phyloP scores from a whole-genome alignment of 805 yeast species.

The Wickerhamomyces kurtzmanii region DNA sequence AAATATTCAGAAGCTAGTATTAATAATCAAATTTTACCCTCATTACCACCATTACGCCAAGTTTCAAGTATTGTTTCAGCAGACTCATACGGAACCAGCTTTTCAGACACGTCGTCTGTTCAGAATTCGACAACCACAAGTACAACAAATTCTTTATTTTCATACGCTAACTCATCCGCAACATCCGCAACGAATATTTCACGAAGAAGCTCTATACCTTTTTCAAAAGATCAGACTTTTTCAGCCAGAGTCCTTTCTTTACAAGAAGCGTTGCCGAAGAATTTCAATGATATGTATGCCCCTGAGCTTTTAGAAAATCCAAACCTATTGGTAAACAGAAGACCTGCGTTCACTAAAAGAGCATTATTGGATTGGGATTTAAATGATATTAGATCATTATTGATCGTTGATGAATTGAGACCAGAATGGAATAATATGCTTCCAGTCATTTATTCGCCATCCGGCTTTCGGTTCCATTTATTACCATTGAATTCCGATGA shows the following conservation, averaged over 20 bases:
- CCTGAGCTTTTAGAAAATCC: conserved; percentile 42
- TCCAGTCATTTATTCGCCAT: conserved; percentile 29
- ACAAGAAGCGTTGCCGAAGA: conserved; percentile 41
- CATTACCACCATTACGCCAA: no score
- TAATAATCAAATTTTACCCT: no score
- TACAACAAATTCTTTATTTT: conserved; percentile 1
- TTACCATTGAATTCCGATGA: conserved; percentile 53
- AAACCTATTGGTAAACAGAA: conserved; percentile 36
- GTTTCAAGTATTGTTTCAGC: no score
- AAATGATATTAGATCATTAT: conserved; percentile 57
- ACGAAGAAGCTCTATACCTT: conserved; percentile 3
- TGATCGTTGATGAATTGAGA: conserved; percentile 38
- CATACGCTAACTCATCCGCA: conserved; percentile 2
- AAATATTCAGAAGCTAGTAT: no score
- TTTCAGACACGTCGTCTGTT: no score
- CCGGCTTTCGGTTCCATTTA: conserved; percentile 33
- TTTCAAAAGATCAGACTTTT: conserved; percentile 1
- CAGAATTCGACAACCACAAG: no score
- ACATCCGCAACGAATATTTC: conserved; percentile 2
- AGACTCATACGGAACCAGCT: no score
- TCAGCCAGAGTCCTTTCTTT: conserved; percentile 24
- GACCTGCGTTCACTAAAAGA: conserved; percentile 56
- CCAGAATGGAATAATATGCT: conserved; percentile 48
- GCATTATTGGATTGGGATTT: conserved; percentile 61
- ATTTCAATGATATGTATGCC: conserved; percentile 45